Base-by-base conservation (phyloP, 108 stramenopile species). In the Cyclotella distinguenda region DNA sequence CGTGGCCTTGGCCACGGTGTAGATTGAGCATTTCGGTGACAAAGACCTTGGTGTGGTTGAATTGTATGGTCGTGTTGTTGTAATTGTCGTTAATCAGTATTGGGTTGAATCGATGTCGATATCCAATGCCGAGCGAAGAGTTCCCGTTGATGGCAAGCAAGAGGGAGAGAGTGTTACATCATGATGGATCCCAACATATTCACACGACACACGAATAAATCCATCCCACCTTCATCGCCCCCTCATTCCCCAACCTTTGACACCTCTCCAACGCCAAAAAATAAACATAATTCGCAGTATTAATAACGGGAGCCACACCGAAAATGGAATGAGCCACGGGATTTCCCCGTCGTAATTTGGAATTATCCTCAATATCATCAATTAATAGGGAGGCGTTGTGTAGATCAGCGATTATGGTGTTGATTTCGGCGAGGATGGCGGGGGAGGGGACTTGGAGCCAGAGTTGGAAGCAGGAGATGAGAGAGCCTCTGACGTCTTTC, bases 331-430 rank as follows among this genome's bases (percentile, higher is more conserved):
- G 97, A 28, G 97, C 93, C 3, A 96, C 95, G 12, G 96, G 96
- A n/a, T 82, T 57, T 0, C 96, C 96, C 18, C 97, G 72, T 2
- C 97, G 61, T 25, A 98, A 68, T 56, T 94, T 94, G 28, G 86
- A 87, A 64, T 92, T 91, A 71, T 98, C 97, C 68, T 98, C 97
- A 58, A 98, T 97, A 58, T 98, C 97, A 77, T 98, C 97, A 47
- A 98, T 84, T 64, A 98, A 70, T 7, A 98, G 81, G 26, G 84
- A 86, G 16, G 95, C 93, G 77, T 95, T 96, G 84, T 98, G 97
- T 12, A 98, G 86, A 57, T 78, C 80, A 7, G 85, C 91, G n/a
- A 97, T 79, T 26, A 98, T 95, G 39, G 51, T 43, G 27, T 82
- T 71, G 47, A 72, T 79, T 34, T 46, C 11, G 78, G 77, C 34